Evolutionary conservation across 1,284 basidiomycete genomes (phyloP), one percentile per base, ranked within the genome.

Genomic region (Caloboletus inedulis): DNA sequence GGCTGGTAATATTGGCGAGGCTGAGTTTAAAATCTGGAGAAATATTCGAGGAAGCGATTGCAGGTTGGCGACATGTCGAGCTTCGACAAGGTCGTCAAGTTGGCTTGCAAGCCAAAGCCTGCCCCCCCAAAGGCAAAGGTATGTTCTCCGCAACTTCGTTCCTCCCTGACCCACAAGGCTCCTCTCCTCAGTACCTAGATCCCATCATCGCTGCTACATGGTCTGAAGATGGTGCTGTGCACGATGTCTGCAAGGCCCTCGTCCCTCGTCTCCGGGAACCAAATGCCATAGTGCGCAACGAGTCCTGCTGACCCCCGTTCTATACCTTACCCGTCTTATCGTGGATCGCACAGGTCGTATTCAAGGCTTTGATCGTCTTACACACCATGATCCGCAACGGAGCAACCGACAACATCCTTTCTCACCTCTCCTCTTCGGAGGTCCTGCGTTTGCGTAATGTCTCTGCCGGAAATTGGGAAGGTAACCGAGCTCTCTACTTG

Each of bases 321-420:
- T n/a, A 21, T 19, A 3, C 37, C 51, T 55, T 16, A 65, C 52
- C 34, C 21, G 2, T 27, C 30, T 39, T 34, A 10, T 33, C n/a
- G 13, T 44, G 33, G 16, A 18, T 54, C 45, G 13, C 37, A 14
- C 61, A 95, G 93, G 81, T 97, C 60, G 94, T 94, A 16, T 97
- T 98, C 85, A 99, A 99, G 67, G 91, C 94, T 0, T 78, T 99
- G 61, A 87, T 99, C 63, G 91, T 97, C 7, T 76, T 98, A 19
- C 96, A 99, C 69, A 94, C 88, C 30, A 91, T 99, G 87, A 91
- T 99, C 65, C 85, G 95, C 29, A 92, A 93, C 55, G 95, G 94
- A 16, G 82, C 91, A 13, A 94, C 95, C 14, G 94, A 98, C 74
- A 90, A 93, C 62, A 84, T 98, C 7, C 82, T 98, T 31, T 77